These are phyloP conservation scores for Moesziomyces globuligerus DNA, from an alignment of 1,284 basidiomycete genomes.

Conservation along the genomic window DNA sequence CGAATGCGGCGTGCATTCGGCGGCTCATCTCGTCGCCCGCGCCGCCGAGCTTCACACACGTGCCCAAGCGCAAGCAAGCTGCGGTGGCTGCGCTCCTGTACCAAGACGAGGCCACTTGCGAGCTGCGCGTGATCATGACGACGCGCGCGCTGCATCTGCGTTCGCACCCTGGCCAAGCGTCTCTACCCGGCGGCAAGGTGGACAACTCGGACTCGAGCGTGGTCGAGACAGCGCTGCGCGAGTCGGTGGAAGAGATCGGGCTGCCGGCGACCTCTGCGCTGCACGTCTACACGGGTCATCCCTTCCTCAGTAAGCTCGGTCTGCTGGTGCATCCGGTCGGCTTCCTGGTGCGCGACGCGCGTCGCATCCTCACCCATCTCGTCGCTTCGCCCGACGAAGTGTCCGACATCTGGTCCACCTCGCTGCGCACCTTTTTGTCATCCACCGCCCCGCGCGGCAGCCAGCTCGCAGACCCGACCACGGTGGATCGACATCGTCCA, in stretches of 20 bases:
- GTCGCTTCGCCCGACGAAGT: conserved; percentile 37
- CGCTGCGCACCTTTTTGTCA: conserved; percentile 26
- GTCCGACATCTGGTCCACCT: conserved; percentile 39
- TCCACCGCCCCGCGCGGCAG: conserved; percentile 1
- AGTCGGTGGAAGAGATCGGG: conserved; percentile 46
- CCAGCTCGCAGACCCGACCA: conserved; percentile 18
- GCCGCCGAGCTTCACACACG: conserved; percentile 19
- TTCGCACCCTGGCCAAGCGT: conserved; percentile 51
- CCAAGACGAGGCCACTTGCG: conserved; percentile 3
- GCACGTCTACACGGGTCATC: conserved; percentile 41
- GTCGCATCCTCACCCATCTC: conserved; percentile 9
- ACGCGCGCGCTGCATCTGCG: conserved; percentile 50
- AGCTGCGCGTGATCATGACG: conserved; percentile 44
- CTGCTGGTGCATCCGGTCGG: conserved; percentile 51
- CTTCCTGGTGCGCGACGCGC: conserved; percentile 28
- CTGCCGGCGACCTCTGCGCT: conserved; percentile 13
- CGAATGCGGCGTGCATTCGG: conserved; percentile 20
- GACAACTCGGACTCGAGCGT: conserved; percentile 27
- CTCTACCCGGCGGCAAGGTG: conserved; percentile 49
- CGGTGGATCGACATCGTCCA: conserved; percentile 42
- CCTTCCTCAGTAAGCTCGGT: conserved; percentile 48
- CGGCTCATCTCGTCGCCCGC: conserved; percentile 18
- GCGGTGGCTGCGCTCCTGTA: conserved; percentile 48
- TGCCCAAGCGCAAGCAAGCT: conserved; percentile 41
- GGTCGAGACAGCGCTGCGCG: conserved; percentile 42